Percentiles rank a stretch among this genome's conserved stretches.
phyloP scores from a whole-genome alignment of 331 rosid genomes.

The Pyracantha coccinea region DNA sequence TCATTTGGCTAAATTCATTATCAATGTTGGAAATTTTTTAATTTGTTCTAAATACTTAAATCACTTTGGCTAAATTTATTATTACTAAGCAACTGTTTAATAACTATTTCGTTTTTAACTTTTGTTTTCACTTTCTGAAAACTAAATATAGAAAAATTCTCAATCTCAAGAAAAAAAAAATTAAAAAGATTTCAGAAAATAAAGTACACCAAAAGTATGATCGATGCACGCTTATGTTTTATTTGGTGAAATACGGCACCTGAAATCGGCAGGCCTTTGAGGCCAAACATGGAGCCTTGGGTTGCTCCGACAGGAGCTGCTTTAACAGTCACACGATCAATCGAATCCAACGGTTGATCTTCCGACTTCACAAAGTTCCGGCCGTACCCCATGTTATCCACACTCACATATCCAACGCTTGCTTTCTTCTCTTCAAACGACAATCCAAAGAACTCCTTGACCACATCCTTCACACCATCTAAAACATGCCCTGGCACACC shows the following conservation, averaged over 20 bases:
- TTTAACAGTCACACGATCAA: background rate
- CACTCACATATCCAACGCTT: slow-evolving; percentile 3
- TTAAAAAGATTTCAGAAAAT: background rate
- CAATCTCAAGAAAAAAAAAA: too few species aligned
- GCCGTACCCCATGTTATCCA: background rate
- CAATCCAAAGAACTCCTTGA: slow-evolving; percentile 4
- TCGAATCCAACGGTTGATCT: slow-evolving; percentile 4
- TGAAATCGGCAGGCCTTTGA: background rate
- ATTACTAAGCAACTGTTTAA: too few species aligned
- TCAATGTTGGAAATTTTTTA: too few species aligned
- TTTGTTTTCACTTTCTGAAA: too few species aligned
- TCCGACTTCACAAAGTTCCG: slow-evolving; percentile 6
- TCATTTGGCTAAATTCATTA: too few species aligned
- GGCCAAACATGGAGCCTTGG: slow-evolving; percentile 1
- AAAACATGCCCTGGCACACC: background rate
- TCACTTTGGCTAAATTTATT: too few species aligned
- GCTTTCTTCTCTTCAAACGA: slow-evolving; percentile 12
- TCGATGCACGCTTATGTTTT: background rate
- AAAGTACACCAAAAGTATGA: background rate
- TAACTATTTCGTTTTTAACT: too few species aligned
- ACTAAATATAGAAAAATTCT: too few species aligned
- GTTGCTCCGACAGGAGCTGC: background rate
- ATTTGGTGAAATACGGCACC: background rate
- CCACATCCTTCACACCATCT: background rate
- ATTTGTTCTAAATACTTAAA: too few species aligned